Evolutionary conservation across 129 eudicot genomes (phyloP).

Genomic region (Tagetes patula): DNA sequence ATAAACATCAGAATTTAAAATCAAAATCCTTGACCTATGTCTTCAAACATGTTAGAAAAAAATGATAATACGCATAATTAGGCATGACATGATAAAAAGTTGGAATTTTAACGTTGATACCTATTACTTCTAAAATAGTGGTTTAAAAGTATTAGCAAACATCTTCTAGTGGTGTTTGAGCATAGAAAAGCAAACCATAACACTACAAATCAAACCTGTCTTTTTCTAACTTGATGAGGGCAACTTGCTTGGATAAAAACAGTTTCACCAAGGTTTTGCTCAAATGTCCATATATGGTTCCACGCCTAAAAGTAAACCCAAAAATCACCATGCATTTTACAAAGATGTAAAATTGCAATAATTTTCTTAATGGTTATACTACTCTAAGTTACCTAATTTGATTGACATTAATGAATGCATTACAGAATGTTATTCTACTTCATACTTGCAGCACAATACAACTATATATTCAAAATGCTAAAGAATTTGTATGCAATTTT

Average conservation of each 20-base stretch:
- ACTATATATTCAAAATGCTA: conserved; percentile 14
- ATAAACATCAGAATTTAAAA: too few species aligned
- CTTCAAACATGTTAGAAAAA: too few species aligned
- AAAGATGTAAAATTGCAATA: conserved; percentile 1
- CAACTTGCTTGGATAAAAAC: conserved; percentile 94
- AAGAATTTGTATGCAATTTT: conserved; percentile 9
- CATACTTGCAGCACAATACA: not conserved
- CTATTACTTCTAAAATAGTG: too few species aligned
- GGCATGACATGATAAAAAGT: too few species aligned
- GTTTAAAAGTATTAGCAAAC: too few species aligned
- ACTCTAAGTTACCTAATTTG: not conserved
- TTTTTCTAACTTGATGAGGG: conserved; percentile 96
- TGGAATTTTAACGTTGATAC: too few species aligned
- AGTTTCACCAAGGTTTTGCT: conserved; percentile 87
- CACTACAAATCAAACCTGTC: conserved; percentile 49
- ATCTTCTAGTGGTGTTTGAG: too few species aligned
- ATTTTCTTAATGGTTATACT: not conserved
- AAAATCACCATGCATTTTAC: conserved; percentile 5
- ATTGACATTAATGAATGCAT: not conserved
- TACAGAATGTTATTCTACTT: not conserved
- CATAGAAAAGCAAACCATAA: too few species aligned
- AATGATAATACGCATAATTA: too few species aligned
- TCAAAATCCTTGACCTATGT: too few species aligned
- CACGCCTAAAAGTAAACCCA: conserved; percentile 44
- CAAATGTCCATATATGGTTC: conserved; percentile 97